Conservation (phyloP, 495 filamentous ascomycete species). For the Neurospora sp. region DNA sequence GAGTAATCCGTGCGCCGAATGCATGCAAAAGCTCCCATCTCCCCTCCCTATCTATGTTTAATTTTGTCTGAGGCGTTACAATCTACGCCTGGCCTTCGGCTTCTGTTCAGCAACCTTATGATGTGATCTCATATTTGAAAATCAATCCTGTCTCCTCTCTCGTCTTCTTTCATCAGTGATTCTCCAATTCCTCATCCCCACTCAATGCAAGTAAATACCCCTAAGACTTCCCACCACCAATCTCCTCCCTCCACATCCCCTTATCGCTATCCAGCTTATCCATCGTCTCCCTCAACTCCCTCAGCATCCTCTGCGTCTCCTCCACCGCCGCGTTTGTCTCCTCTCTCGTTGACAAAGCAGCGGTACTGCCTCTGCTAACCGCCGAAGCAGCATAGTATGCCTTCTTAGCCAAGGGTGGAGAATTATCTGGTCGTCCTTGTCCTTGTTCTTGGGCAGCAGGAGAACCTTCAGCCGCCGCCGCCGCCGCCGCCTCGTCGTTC, state of each 20-base stretch:
- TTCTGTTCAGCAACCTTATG: background rate
- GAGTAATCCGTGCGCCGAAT: background rate
- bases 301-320: conserved; percentile 19
- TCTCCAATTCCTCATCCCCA: background rate
- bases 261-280: conserved; percentile 15
- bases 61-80: background rate
- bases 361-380: background rate
- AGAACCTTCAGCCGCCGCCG: background rate
- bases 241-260: conserved; percentile 5
- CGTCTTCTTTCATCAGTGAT: background rate
- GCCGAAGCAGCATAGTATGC: background rate
- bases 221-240: conserved; percentile 1
- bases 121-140: background rate
- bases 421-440: background rate
- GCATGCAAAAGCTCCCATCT: background rate
- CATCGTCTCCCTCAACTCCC: conserved; percentile 22
- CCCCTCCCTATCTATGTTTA: background rate
- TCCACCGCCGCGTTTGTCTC: conserved; percentile 17
- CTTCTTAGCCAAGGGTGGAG: conserved; percentile 4
- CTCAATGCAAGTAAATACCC: background rate
- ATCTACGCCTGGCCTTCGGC: background rate
- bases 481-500: background rate
- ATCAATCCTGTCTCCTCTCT: background rate
- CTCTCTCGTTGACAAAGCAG: background rate
- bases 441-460: background rate